Percentiles rank a stretch among this genome's conserved stretches.
These are phyloP conservation scores for Stentor roeselii DNA, from an alignment of 73 alveolate genomes.

Conservation along the genomic window DNA sequence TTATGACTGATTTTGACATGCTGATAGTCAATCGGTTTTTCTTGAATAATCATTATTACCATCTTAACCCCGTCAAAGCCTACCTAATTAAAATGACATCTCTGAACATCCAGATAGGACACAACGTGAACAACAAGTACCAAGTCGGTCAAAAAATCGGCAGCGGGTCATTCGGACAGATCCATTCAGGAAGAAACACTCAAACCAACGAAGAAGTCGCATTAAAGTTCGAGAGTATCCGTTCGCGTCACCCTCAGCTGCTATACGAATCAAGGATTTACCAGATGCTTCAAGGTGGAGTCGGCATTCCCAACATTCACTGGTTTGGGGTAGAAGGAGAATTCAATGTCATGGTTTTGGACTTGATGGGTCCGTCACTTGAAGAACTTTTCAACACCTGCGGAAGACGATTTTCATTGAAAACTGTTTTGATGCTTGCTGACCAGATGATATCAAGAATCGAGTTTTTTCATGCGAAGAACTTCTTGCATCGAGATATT, in stretches of 20 bases:
- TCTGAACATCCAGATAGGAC: too few relatives aligned
- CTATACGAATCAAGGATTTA: conserved; percentile 88
- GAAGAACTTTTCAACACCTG: conserved; percentile 72
- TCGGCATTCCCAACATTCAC: conserved; percentile 79
- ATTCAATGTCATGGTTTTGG: conserved; percentile 80
- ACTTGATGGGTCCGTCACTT: conserved; percentile 80
- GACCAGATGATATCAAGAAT: conserved; percentile 77
- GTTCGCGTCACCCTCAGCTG: conserved; percentile 86
- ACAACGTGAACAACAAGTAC: too few relatives aligned
- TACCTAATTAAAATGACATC: too few relatives aligned
- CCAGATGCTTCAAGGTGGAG: conserved; percentile 56
- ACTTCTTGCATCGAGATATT: conserved; percentile 89
- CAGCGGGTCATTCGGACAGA: conserved; percentile 91
- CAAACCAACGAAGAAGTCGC: conserved; percentile 76
- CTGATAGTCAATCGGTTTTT: too few relatives aligned
- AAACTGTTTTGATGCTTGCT: conserved; percentile 73
- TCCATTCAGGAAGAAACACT: conserved; percentile 61
- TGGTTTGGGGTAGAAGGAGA: conserved; percentile 69
- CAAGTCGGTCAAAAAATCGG: conserved; percentile 64
- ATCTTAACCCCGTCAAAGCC: too few relatives aligned
- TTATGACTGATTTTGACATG: too few relatives aligned
- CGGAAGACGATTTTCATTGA: conserved; percentile 66
- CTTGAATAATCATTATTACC: too few relatives aligned
- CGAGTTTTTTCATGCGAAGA: conserved; percentile 74
- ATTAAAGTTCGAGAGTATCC: conserved; percentile 65